phyloP scores from a whole-genome alignment of 495 filamentous ascomycete genomes.

The Hyaloscypha finlandica region DNA sequence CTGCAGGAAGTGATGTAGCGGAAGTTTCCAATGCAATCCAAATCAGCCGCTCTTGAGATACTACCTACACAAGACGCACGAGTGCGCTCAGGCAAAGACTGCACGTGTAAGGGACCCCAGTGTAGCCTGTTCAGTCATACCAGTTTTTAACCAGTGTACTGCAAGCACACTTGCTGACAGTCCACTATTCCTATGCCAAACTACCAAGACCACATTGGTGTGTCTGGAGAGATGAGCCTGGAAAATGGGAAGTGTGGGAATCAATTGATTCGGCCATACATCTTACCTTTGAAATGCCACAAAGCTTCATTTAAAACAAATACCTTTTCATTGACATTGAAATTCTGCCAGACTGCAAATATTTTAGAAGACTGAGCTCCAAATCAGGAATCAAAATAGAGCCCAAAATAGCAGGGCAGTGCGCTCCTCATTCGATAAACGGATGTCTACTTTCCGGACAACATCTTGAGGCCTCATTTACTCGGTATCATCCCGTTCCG shows the following conservation, averaged over 20 bases:
- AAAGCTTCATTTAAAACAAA: no score
- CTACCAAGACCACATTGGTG: neutral
- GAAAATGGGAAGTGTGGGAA: neutral
- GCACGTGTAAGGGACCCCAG: neutral
- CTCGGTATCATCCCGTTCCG: no score
- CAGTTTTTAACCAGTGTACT: neutral
- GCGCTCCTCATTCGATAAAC: no score
- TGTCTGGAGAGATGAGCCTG: neutral
- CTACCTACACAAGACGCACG: neutral
- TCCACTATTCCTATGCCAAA: neutral
- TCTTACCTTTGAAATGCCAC: neutral
- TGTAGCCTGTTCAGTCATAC: neutral
- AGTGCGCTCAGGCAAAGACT: neutral
- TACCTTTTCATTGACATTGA: no score
- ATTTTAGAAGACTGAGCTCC: no score
- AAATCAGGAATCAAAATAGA: no score
- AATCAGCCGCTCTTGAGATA: neutral
- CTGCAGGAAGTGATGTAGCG: neutral
- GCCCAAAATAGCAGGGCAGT: no score
- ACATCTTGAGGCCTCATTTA: no score
- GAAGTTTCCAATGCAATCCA: neutral
- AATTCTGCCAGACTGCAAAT: no score
- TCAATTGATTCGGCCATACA: neutral
- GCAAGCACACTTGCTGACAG: neutral
- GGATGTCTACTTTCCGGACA: no score